Base-by-base conservation (phyloP, 1,139 yeast genomes). In the Suhomyces wounanorum region DNA sequence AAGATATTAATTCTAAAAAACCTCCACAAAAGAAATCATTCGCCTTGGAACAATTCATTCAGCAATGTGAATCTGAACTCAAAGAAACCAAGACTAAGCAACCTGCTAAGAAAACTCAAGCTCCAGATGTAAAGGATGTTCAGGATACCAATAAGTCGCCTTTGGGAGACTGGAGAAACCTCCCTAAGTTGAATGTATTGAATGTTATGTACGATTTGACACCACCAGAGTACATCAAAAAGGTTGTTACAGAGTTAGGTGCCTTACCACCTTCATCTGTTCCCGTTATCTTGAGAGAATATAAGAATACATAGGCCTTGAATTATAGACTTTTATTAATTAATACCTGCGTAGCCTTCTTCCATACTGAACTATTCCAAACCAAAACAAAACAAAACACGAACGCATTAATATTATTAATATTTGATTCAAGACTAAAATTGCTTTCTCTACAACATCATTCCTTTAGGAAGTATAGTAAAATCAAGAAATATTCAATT, bases 251-350 rank as follows among this genome's bases (percentile, higher is more conserved):
- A 1, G 99, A 94, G 66, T 83, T 92, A 56, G 99, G 99, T 23
- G 90, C 96, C 5, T 78, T 95, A 58, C 99, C 99, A 7, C 96
- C 99, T 42, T 89, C 96, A 8, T 90, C 98, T 1, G 98, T 94
- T 53, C 99, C 99, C 30, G 98, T 94, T 42, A 90, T 94, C 55
- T 77, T 94, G 61, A 83, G 98, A 70, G 99, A 94, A 68, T 94
- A 94, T 69, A 89, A 89, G 69, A 79, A 77, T 59, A 72, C 77
- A 53, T 69, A 71, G 37, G 37, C 18, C 37, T 33, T 33, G 37
- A 33, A 14, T 33, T 14, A 33, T 33, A 33, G 37, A 33, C 35
- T 10, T 14, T 33, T 7, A 33, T 14, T 33, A 14, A 33, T 33
- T 33, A 10, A 13, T n/a, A 31, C 8, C 3, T 10, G 3, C 13